Base-by-base conservation (phyloP, 129 eudicot species). In the Logfia minima region DNA sequence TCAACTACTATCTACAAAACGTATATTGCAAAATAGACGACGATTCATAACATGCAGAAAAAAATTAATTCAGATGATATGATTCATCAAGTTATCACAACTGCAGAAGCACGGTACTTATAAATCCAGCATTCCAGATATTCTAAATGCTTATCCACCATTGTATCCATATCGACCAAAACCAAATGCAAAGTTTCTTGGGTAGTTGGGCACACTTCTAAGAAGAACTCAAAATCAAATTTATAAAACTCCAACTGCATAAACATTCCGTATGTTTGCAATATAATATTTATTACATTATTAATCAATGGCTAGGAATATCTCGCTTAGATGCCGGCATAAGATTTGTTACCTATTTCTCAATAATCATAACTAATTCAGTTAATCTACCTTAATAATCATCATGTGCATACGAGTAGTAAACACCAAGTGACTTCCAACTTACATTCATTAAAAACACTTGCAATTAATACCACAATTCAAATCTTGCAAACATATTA, bases 1-100 rank as follows among this genome's bases (percentile, higher is more conserved):
- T 86, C 92, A 28, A 83, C 87, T 71, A 87, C 88, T 35, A 90
- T 81, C 90, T 87, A 80, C 24, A 79, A 51, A 61, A 31, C 41
- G 37, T 29, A 63, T 35, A 63, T 35, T 18, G 4, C 23, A 71
- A 51, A 6, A 74, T 28, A n/a, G 17, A 13, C 11, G 60, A 26
- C 28, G 56, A 29, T 63, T 45, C 59, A 60, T 14, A 31, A 65
- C 68, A 65, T 29, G 51, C 6, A 34, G 22, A 60, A 29, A 26
- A 17, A 13, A 29, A 65, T 3, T 29, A 16, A 32, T 8, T 28
- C 55, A 4, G 5, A 48, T 48, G 0, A 48, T 48, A 48, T 48
- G 55, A 48, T 14, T 48, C 55, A 11, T 13, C n/a, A 22, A 62
- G 35, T 17, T 24, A 10, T 0, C 35, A 16, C 41, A 32, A 14